These are phyloP conservation scores for Heimioporus sp. DNA, from an alignment of 768 basidiomycete species.

Conservation along the genomic window DNA sequence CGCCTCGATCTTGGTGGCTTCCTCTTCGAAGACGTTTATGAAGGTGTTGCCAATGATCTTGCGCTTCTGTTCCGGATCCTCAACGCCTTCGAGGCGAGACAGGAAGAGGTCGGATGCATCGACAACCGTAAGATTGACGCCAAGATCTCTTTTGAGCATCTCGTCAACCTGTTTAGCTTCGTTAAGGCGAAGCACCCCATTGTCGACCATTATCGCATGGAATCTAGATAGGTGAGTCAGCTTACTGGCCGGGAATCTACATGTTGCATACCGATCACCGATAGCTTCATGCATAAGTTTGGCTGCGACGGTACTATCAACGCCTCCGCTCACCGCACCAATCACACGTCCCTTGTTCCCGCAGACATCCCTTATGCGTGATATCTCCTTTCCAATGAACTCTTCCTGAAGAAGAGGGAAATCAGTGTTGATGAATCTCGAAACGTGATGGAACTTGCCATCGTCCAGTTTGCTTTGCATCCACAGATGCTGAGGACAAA, in stretches of 20 bases:
- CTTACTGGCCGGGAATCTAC: not conserved
- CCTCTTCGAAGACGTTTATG: constrained; percentile 95
- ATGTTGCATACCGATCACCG: constrained; percentile 73
- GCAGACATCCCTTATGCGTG: constrained; percentile 91
- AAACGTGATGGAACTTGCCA: constrained; percentile 51
- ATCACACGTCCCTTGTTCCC: constrained; percentile 95
- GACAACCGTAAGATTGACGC: constrained; percentile 93
- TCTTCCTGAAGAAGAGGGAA: constrained; percentile 54
- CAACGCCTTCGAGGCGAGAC: constrained; percentile 80
- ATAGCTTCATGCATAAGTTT: constrained; percentile 99
- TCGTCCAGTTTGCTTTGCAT: constrained; percentile 86
- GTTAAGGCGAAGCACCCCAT: constrained; percentile 91
- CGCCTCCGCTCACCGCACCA: constrained; percentile 95
- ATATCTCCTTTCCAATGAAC: constrained; percentile 96
- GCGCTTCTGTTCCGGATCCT: constrained; percentile 95
- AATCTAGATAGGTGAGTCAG: constrained; percentile 52
- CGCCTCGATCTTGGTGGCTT: constrained; percentile 86
- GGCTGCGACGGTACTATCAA: constrained; percentile 97
- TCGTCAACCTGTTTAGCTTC: constrained; percentile 89
- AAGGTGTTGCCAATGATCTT: constrained; percentile 99
- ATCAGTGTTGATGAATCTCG: constrained; percentile 1
- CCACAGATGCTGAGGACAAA: constrained; percentile 86
- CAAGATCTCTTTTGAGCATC: constrained; percentile 91
- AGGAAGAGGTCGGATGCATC: constrained; percentile 96
- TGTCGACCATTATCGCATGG: constrained; percentile 99